phyloP scores from a whole-genome alignment of 805 yeast species.

The Ogataea parapolymorpha region DNA sequence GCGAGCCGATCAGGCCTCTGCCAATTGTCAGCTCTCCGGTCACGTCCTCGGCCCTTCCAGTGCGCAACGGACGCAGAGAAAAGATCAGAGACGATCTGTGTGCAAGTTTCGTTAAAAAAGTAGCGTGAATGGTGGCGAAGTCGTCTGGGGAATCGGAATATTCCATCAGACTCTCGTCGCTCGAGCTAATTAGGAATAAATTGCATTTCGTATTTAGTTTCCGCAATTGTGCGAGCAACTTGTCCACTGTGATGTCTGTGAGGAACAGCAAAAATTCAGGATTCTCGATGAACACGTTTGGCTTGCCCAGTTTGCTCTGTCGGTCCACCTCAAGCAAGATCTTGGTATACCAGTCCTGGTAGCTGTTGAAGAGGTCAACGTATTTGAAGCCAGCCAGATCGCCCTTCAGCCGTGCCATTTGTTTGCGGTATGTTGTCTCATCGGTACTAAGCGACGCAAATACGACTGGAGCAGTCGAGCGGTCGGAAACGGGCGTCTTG shows the following conservation, averaged over 20 bases:
- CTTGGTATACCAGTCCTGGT: conserved; percentile 31
- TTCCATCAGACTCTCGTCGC: conserved; percentile 22
- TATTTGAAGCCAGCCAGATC: conserved; percentile 38
- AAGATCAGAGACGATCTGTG: conserved; percentile 52
- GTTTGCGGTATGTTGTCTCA: conserved; percentile 29
- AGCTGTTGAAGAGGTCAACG: conserved; percentile 38
- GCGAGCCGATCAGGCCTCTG: conserved; percentile 44
- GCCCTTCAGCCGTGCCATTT: conserved; percentile 34
- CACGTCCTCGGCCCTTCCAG: conserved; percentile 80
- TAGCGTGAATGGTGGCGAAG: conserved; percentile 37
- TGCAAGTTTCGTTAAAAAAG: conserved; percentile 44
- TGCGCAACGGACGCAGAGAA: conserved; percentile 62
- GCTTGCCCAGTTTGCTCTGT: conserved; percentile 22
- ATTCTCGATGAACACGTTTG: conserved; percentile 26
- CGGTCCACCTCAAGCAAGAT: conserved; percentile 11
- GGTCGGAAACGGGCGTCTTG: conserved; percentile 9
- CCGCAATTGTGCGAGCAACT: conserved; percentile 20
- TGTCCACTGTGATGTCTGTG: conserved; percentile 6
- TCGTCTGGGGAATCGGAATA: conserved; percentile 18
- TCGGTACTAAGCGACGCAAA: conserved; percentile 33
- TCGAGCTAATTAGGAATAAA: conserved; percentile 21
- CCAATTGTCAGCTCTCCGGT: conserved; percentile 68
- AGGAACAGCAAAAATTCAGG: conserved; percentile 30
- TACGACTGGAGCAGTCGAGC: conserved; percentile 34
- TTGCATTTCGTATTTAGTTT: conserved; percentile 20